Evolutionary conservation across 257 asterid species (phyloP), one percentile per base, ranked within the genome.

Genomic region (Gentiana macrophylla): DNA sequence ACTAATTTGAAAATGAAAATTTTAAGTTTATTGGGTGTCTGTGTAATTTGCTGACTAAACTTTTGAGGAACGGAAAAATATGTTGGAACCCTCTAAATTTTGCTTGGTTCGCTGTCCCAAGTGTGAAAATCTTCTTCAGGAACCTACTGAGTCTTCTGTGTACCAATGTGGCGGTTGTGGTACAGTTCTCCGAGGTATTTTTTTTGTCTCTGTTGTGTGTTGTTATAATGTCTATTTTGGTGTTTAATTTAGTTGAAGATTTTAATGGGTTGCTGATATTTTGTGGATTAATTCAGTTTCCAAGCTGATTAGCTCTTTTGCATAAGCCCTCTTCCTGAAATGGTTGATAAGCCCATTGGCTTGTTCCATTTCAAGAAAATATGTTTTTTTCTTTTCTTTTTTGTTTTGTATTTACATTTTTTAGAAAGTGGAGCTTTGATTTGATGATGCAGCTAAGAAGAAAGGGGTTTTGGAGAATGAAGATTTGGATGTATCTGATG

Each of bases 91-190:
- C 63, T 70, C 84, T 62, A 74, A 80, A 32, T 79, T 80, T 51
- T 67, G 94, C 69, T 47, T 86, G 67, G 94, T 90, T 56, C 96
- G 94, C 56, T 90, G 97, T 77, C 97, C 97, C 47, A 84, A 90
- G 71, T 90, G 96, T 66, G 97, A 77, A 58, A 86, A 86, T 79
- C 86, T 86, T 62, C 94, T 90, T 1, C 80, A 82, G 2, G 94
- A 86, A 77, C 85, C 77, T 33, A 89, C 92, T 49, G 90, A 79
- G 52, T 73, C 77, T 72, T 77, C 97, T 70, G 81, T 90, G 59
- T 90, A 86, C 73, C 83, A 79, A 74, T 90, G 97, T 71, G 97
- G 95, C 56, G 97, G 94, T 64, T 86, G 97, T 60, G 91, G 82
- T 61, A 78, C 96, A 53, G 94, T 84, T 80, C 94, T 90, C 35